phyloP scores from a whole-genome alignment of 208 protist genomes.

The Porcisia deanei region DNA sequence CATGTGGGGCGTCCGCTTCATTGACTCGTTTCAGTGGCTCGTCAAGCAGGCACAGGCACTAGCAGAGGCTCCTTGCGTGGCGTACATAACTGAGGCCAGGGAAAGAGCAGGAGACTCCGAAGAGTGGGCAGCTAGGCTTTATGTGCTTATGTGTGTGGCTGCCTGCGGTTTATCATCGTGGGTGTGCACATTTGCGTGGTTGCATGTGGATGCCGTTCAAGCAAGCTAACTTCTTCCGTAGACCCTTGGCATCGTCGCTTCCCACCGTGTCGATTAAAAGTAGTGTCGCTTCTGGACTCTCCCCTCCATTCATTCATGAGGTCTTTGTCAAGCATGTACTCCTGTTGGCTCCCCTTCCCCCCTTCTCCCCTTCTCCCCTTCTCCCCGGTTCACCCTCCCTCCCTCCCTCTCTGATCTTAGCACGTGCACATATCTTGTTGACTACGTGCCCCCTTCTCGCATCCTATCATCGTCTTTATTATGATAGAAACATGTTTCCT shows the following conservation, averaged over 20 bases:
- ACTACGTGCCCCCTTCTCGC: not conserved
- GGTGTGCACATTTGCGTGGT: not conserved
- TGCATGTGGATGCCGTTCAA: not conserved
- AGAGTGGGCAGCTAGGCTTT: not conserved
- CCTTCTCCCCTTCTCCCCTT: not conserved
- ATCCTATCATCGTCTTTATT: not conserved
- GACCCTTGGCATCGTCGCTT: not conserved
- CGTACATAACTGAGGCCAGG: not conserved
- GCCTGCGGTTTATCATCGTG: not conserved
- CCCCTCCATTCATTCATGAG: not conserved
- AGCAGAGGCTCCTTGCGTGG: not conserved
- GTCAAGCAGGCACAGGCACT: constrained; percentile 13
- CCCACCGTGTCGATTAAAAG: not conserved
- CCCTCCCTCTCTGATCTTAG: not conserved
- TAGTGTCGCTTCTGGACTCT: not conserved
- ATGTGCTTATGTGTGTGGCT: not conserved
- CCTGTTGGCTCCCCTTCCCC: not conserved
- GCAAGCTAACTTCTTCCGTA: not conserved
- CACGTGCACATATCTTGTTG: not conserved
- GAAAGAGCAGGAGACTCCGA: not conserved
- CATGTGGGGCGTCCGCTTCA: constrained; percentile 7
- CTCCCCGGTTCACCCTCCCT: not conserved
- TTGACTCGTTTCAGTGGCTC: not conserved
- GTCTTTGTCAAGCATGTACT: not conserved
- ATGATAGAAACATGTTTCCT: not conserved